A percentile compares a stretch with the other conserved stretches of the same genome.
These are phyloP conservation scores for Quercus dentata DNA, from an alignment of 306 rosid species.

Conservation along the genomic window DNA sequence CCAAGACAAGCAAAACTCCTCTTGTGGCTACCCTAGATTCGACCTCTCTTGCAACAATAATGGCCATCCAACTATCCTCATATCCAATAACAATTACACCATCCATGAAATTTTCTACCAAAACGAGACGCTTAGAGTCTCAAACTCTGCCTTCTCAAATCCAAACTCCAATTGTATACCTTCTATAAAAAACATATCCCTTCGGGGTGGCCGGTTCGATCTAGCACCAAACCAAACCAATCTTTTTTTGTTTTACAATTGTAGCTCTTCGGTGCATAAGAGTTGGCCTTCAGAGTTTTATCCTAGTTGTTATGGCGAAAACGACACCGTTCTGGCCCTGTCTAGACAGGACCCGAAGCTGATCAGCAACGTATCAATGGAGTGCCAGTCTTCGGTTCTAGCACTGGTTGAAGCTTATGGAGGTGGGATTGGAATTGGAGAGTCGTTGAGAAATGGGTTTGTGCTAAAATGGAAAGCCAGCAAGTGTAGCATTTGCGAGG, in stretches of 20 bases:
- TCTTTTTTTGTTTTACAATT: too few species aligned
- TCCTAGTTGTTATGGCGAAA: neutral
- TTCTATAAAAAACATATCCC: neutral
- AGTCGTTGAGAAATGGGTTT: too few species aligned
- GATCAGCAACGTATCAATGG: neutral
- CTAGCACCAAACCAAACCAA: too few species aligned
- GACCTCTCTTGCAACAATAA: neutral
- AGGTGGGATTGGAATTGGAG: too few species aligned
- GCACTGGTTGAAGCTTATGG: too few species aligned
- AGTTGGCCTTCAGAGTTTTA: too few species aligned
- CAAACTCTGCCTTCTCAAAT: slow-evolving; percentile 11
- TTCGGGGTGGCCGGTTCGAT: rapidly evolving
- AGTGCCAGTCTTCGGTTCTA: neutral
- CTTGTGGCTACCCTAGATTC: too few species aligned
- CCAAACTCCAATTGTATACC: neutral
- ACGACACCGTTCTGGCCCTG: slow-evolving; percentile 2
- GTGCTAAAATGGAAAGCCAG: slow-evolving; percentile 12
- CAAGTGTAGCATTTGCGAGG: slow-evolving; percentile 5
- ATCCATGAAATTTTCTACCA: slow-evolving; percentile 27
- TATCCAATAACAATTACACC: neutral
- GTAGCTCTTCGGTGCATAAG: too few species aligned
- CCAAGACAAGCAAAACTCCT: neutral
- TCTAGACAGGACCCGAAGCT: neutral
- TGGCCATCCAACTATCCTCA: slow-evolving; percentile 5
- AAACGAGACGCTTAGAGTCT: neutral